A percentile compares a stretch with the other conserved stretches of the same genome.
Evolutionary conservation across 2,329 filamentous ascomycete species (phyloP).

Genomic region (Thelonectria rubi): DNA sequence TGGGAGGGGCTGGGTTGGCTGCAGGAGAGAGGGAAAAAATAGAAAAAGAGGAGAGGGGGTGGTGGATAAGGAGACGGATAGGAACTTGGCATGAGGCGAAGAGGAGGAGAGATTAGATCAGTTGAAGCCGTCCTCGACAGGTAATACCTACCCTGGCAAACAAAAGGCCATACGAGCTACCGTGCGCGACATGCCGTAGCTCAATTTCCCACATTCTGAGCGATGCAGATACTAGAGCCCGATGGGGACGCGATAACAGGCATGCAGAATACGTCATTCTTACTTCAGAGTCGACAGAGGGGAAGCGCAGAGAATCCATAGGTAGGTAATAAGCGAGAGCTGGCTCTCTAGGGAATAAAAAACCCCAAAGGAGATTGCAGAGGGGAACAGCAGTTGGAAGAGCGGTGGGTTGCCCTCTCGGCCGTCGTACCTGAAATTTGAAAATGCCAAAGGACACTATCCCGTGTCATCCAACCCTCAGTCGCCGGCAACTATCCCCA

Average conservation of each 20-base stretch:
- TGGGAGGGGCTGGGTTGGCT: too few species aligned
- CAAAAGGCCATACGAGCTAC: neutral
- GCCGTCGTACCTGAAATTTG: neutral
- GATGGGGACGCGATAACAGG: conserved; percentile 26
- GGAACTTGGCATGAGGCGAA: neutral
- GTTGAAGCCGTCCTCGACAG: neutral
- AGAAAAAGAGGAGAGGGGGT: neutral
- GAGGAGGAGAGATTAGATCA: neutral
- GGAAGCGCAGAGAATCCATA: too few species aligned
- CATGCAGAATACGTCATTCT: conserved; percentile 36
- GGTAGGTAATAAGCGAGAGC: conserved; percentile 2
- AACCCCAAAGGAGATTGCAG: neutral
- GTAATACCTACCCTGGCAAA: neutral
- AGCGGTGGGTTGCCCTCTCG: too few species aligned
- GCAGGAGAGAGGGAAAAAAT: too few species aligned
- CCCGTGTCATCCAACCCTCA: too few species aligned
- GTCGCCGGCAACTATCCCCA: conserved; percentile 29
- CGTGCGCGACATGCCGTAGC: conserved; percentile 27
- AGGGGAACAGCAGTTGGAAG: neutral
- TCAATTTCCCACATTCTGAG: conserved; percentile 25
- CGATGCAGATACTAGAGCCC: conserved; percentile 36
- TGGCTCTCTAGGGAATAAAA: neutral
- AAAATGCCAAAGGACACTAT: too few species aligned
- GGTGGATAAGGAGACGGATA: neutral
- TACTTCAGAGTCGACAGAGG: conserved; percentile 9